Base-by-base conservation (phyloP, 2,329 filamentous ascomycete genomes). In the Cytospora paraplurivora region DNA sequence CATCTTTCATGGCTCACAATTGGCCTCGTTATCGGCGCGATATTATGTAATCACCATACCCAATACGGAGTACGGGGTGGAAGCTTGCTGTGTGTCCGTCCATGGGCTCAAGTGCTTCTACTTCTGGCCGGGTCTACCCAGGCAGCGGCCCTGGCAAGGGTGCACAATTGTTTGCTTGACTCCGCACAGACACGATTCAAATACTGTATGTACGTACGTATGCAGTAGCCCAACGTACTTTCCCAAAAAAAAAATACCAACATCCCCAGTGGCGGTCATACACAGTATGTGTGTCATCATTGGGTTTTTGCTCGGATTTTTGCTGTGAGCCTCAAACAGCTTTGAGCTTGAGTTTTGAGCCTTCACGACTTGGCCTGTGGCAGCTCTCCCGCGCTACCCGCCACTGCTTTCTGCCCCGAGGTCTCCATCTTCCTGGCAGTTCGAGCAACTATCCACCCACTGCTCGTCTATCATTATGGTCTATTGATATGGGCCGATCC, bases 171-270 rank as follows among this genome's bases (percentile, higher is more conserved):
- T 27, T 27, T 27, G 12, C 44, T 19, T 61, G 34, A 35, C 58
- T 35, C 27, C 58, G 51, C 51, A 61, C 58, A 55, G 58, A 61
- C 58, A 52, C 51, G 51, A 51, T 61, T 61, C 58, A 61, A 61
- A 50, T 27, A 27, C 27, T 27, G 27, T 27, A 27, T 4, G 4
- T 27, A 27, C 4, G 27, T 27, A 27, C 27, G 27, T 27, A 4
- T 27, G 27, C 27, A 27, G 27, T 27, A 27, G 27, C 27, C 4
- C 27, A 27, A 27, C 27, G 27, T 27, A 27, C 27, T 27, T 27
- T 27, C 4, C 27, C n/a, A n/a, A n/a, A n/a, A n/a, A n/a, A n/a
- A 27, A 38, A n/a, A 47, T 55, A 32, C 10, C 27, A 44, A 37
- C 34, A 52, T 54, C 17, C 38, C 54, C 37, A 27, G 44, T 27